A percentile compares a stretch with the other conserved stretches of the same genome.
These are phyloP conservation scores for Calocybe gangraenosa DNA, from an alignment of 768 basidiomycete genomes.

Conservation along the genomic window DNA sequence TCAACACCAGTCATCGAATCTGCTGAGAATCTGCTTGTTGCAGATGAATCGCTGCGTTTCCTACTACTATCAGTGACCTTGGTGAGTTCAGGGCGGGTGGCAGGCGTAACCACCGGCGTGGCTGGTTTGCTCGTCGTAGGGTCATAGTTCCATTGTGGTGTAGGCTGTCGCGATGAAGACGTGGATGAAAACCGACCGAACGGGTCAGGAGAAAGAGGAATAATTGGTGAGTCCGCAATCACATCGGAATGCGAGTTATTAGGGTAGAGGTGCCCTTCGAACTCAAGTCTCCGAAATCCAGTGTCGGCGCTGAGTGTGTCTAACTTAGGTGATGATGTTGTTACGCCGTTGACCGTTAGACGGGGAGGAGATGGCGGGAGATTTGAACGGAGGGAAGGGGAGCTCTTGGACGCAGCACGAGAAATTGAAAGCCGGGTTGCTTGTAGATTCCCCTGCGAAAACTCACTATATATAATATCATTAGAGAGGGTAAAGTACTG, in stretches of 20 bases:
- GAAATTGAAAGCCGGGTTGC: constrained; percentile 44
- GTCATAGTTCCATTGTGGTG: constrained; percentile 42
- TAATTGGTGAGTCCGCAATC: constrained; percentile 50
- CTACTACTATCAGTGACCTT: constrained; percentile 15
- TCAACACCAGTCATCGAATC: constrained; percentile 56
- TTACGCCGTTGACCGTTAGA: constrained; percentile 65
- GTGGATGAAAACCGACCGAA: constrained; percentile 69
- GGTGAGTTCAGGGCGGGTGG: constrained; percentile 6
- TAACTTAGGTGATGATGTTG: constrained; percentile 53
- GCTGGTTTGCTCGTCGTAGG: constrained; percentile 16
- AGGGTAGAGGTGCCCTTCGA: constrained; percentile 29
- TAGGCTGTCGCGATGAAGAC: constrained; percentile 26
- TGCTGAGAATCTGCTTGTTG: constrained; percentile 70
- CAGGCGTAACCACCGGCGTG: constrained; percentile 10
- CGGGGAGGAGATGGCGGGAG: constrained; percentile 52
- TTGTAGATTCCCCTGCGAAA: constrained; percentile 11
- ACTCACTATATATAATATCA: constrained; percentile 13
- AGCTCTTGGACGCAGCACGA: constrained; percentile 32
- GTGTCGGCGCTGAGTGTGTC: constrained; percentile 37
- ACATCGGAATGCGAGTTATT: constrained; percentile 35
- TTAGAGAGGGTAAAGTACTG: neutral
- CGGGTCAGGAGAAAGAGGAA: constrained; percentile 82
- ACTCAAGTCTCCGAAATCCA: constrained; percentile 47
- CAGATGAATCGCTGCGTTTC: constrained; percentile 17
- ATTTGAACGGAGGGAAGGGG: constrained; percentile 20